Evolutionary conservation across 2,329 filamentous ascomycete species (phyloP).

Genomic region (Pseudocercospora cruenta): DNA sequence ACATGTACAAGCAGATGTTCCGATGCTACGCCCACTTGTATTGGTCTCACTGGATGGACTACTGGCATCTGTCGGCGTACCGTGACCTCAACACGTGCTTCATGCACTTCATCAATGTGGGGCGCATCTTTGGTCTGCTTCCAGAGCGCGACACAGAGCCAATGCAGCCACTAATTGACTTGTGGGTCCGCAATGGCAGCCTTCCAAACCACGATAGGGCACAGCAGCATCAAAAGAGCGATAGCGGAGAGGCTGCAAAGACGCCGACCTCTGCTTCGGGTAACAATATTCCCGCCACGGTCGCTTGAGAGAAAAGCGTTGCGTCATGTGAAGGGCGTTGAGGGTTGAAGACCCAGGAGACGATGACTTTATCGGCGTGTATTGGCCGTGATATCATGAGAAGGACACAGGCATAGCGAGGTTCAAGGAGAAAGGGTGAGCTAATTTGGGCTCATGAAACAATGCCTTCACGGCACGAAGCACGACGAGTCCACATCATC

Average conservation of each 20-base stretch:
- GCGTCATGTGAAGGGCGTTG: not conserved
- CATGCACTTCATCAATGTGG: conserved; percentile 61
- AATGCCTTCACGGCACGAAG: not conserved
- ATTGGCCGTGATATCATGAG: not conserved
- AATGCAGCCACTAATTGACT: conserved; percentile 90
- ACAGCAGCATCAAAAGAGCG: conserved; percentile 8
- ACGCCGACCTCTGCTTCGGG: conserved; percentile 10
- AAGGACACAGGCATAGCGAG: not conserved
- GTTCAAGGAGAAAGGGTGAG: not conserved
- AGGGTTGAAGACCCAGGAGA: not conserved
- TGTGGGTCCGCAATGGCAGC: conserved; percentile 87
- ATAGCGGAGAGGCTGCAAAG: conserved; percentile 14
- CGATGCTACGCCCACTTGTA: conserved; percentile 59
- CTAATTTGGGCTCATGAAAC: not conserved
- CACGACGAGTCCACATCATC: not conserved
- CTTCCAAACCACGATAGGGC: conserved; percentile 59
- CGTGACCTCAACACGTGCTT: conserved; percentile 59
- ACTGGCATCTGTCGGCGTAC: conserved; percentile 53
- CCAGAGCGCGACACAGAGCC: conserved; percentile 90
- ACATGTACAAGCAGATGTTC: conserved; percentile 60
- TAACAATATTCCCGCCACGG: conserved; percentile 11
- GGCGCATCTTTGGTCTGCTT: conserved; percentile 77
- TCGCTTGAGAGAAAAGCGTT: conserved; percentile 6
- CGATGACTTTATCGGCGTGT: not conserved
- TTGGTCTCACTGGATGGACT: conserved; percentile 56